Evolutionary conservation across 2,329 filamentous ascomycete species (phyloP), one percentile per base, ranked within the genome.

Genomic region (Botryosphaeria dothidea): DNA sequence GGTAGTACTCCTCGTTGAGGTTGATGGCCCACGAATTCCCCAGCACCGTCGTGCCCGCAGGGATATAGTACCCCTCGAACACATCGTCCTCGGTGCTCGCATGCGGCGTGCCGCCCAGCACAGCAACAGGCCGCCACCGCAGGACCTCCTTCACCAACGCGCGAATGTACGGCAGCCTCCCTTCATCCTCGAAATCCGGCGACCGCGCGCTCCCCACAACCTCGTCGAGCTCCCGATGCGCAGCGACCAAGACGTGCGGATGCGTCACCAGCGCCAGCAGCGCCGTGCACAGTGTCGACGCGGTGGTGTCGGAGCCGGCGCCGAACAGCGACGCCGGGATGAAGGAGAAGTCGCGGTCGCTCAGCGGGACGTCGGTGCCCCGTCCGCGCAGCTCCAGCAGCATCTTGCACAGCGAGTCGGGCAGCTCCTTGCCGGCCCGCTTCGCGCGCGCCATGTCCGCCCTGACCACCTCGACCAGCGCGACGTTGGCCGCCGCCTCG

Each of bases 271-370:
- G 66, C 64, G 85, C 71, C 68, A 85, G 65, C 68, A 86, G 81
- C 73, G 79, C 83, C 17, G 77, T 79, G 66, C 80, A 81, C 21
- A 85, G 73, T 0, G 80, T 82, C 15, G 78, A 80, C 0, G 81
- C 79, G 0, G 82, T 84, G 0, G 83, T 85, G 66, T 85, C 83
- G 4, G 77, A 83, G 29, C 83, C 80, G 11, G 82, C 83, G 29
- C 82, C 82, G 65, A 82, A 81, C 6, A 83, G 71, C 0, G 76
- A 78, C 2, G 78, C 79, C 1, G 80, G 76, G 5, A 82, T 74
- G 69, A 80, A 82, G 3, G 78, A 77, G 64, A 83, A 77, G 67
- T 82, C 74, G 13, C 75, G 74, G 17, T 78, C 74, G 0, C 77
- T 77, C 49, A 84, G 74, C 11, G 6, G 62, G 31, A 11, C 11